Percentiles rank a stretch among this genome's conserved stretches.
phyloP scores from a whole-genome alignment of 345 rosid species.

The Populus ilicifolia region DNA sequence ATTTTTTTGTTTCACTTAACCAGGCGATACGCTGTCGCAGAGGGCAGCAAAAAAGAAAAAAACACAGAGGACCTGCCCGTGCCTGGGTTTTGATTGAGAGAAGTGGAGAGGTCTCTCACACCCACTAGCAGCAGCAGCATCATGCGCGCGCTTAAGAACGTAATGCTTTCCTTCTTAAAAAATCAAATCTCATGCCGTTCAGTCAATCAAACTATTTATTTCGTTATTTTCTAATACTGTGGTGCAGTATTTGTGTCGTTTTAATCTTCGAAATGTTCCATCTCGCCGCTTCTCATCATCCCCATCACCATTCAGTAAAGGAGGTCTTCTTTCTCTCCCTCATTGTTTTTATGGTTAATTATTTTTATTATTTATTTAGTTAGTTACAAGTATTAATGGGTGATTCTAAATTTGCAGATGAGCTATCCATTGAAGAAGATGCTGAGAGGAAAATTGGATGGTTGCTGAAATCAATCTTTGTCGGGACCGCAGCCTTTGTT shows the following conservation, averaged over 20 bases:
- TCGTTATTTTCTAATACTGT: not conserved
- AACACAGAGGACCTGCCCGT: no score
- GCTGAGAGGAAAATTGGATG: conserved; percentile 86
- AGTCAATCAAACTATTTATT: not conserved
- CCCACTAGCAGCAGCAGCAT: not conserved
- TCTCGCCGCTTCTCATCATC: conserved; percentile 21
- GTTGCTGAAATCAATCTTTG: conserved; percentile 70
- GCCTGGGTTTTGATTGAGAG: no score
- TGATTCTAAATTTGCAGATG: conserved; percentile 39
- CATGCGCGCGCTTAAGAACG: conserved; percentile 17
- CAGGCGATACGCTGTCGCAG: no score
- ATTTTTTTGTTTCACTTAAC: no score
- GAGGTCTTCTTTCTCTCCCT: conserved; percentile 5
- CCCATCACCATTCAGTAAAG: conserved; percentile 9
- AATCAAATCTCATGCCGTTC: not conserved
- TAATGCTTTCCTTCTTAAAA: not conserved
- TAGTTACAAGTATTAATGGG: not conserved
- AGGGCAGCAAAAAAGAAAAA: no score
- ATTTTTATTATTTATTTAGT: not conserved
- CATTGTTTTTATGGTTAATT: no score
- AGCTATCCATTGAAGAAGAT: conserved; percentile 64
- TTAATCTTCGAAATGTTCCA: conserved; percentile 9
- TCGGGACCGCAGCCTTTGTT: conserved; percentile 64
- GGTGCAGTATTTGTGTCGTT: conserved; percentile 16
- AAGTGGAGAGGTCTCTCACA: not conserved